Base-by-base conservation (phyloP, 768 basidiomycete species). In the Kwoniella bestiolae region DNA sequence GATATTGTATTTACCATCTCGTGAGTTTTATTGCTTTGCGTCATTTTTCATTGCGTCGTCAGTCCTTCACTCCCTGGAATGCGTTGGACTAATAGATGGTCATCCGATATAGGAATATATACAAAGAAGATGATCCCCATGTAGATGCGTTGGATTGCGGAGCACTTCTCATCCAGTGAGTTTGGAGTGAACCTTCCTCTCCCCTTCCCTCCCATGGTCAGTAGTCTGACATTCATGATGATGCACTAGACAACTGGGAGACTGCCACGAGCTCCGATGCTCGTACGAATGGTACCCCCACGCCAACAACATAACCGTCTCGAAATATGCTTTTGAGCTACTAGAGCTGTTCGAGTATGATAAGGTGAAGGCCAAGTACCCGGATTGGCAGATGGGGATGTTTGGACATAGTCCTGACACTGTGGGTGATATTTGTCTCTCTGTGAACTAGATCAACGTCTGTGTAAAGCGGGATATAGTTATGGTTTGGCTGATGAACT, bases 291-390 rank as follows among this genome's bases (percentile, higher is more conserved):
- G 78, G 76, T 79, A 79, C 60, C 78, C 76, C 25, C 63, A 70
- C 11, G 68, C 72, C 21, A 74, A 75, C 60, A 80, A 80, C 51
- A 79, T 80, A 65, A 80, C 79, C 18, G 65, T 80, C 28, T 75
- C 78, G 2, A 80, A 80, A 56, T 80, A 80, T 66, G 79, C 76
- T 8, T 79, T 79, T 56, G 79, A 80, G 64, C 72, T 79, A 53
- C 59, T 68, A 25, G 79, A 80, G 56, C 41, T 80, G 21, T 80
- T 79, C 62, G 61, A 65, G 12, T 72, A 70, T 38, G 67, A 70
- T 7, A 63, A 68, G 23, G 51, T 79, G 29, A 67, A 67, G 26
- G 41, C 60, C 44, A 56, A 52, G 23, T 80, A 67, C 44, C 78
- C 76, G 3, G 64, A 52, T 1, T 73, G 68, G 45, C 50, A 72